Base-by-base conservation (phyloP, 495 filamentous ascomycete species). In the Bacidia rubella region DNA sequence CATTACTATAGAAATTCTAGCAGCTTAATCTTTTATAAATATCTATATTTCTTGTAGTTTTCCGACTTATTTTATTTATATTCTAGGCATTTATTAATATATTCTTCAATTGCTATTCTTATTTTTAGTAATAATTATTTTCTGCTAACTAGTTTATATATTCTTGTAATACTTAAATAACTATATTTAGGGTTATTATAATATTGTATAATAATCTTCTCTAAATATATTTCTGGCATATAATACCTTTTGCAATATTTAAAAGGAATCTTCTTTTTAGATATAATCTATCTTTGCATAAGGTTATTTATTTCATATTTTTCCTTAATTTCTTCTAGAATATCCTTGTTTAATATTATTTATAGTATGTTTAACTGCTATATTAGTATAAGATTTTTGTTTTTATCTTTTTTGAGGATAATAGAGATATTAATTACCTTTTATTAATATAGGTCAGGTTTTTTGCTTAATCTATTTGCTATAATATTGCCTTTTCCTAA, bases 401-500 rank as follows among this genome's bases (percentile, higher is more conserved):
- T 54, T 25, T 22, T 24, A 3, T 24, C 11, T 9, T 15, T 0
- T 35, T 54, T 45, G 5, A 40, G 47, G 1, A 54, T 54, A 7
- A 54, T 47, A 2, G 35, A 11, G 0, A 35, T 1, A 3, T 20
- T 2, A 20, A 47, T 32, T 0, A 11, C 10, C 25, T 54, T 39
- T n/a, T 54, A 15, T 39, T 22, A 17, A 22, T 54, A 54, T 11
- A 54, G 24, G 22, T 48, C 12, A 47, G 39, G 7, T 54, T 25
- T 25, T 48, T 22, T 40, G 24, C 24, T 59, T 15, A 60, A 23
- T 12, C 24, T 48, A 45, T 65, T 45, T 1, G 40, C 25, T 25
- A 49, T 48, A 17, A 11, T 55, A 46, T 40, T 60, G 24, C 49
- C 23, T 29, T 40, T 58, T 1, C 54, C 53, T 19, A 49, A 48